phyloP scores from a whole-genome alignment of 2,329 filamentous ascomycete species.

The Claviceps purpurea region DNA sequence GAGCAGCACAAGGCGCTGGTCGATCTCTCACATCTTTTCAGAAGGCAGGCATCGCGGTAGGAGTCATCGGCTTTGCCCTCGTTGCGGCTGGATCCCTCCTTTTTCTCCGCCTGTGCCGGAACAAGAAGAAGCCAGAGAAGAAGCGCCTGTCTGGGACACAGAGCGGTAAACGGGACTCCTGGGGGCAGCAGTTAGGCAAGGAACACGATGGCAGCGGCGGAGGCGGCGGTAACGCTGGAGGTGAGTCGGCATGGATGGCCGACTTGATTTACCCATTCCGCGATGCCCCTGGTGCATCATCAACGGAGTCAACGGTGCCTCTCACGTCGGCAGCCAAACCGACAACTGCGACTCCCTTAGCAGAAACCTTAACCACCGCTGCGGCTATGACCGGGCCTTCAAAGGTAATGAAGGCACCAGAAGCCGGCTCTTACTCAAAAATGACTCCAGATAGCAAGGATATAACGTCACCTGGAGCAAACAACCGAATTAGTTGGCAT shows the following conservation, averaged over 20 bases:
- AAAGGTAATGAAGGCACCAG: background rate
- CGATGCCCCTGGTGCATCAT: slow-evolving; percentile 7
- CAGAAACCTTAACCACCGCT: background rate
- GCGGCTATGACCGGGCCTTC: background rate
- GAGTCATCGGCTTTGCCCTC: slow-evolving; percentile 33
- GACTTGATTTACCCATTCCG: slow-evolving; percentile 12
- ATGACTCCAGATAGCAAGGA: background rate
- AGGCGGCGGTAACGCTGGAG: background rate
- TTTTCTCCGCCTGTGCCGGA: slow-evolving; percentile 27
- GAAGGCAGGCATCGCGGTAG: slow-evolving; percentile 45
- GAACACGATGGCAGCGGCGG: slow-evolving; percentile 8
- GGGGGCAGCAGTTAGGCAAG: slow-evolving; percentile 19
- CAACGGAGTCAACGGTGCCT: background rate
- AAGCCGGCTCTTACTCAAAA: slow-evolving; percentile 2
- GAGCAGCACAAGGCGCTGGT: slow-evolving; percentile 6
- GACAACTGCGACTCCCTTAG: background rate
- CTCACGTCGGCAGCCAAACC: background rate
- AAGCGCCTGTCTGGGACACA: slow-evolving; percentile 1
- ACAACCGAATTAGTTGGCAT: slow-evolving; percentile 19
- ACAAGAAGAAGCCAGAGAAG: slow-evolving; percentile 20
- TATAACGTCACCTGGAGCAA: slow-evolving; percentile 10
- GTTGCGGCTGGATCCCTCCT: slow-evolving; percentile 36
- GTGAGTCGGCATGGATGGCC: slow-evolving; percentile 14
- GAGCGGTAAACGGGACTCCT: slow-evolving; percentile 19
- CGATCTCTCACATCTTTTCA: slow-evolving; percentile 25